These are phyloP conservation scores for Trametes pubescens DNA, from an alignment of 1,284 basidiomycete genomes.

Conservation along the genomic window DNA sequence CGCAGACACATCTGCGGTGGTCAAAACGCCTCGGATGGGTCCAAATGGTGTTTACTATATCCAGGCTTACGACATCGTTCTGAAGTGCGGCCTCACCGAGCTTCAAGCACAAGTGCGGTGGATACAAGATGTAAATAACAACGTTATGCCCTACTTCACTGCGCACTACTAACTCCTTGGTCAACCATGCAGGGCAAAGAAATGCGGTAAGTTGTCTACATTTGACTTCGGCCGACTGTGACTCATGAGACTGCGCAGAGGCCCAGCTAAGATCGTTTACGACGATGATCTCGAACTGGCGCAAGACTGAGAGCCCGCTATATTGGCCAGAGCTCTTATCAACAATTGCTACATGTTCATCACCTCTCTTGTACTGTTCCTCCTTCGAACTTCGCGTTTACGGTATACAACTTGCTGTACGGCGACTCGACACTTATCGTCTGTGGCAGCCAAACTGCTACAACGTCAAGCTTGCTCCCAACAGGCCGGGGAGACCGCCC, in stretches of 20 bases:
- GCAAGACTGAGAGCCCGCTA: no score
- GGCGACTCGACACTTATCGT: slow-evolving; percentile 4
- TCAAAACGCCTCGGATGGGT: slow-evolving; percentile 30
- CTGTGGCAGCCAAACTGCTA: slow-evolving; percentile 14
- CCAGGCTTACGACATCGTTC: slow-evolving; percentile 54
- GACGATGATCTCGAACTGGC: slow-evolving; percentile 17
- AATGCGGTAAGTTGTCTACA: slow-evolving; percentile 14
- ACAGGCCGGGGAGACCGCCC: slow-evolving; percentile 2
- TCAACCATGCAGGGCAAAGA: slow-evolving; percentile 14
- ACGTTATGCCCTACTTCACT: not conserved
- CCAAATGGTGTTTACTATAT: slow-evolving; percentile 44
- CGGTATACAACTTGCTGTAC: no score
- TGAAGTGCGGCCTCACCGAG: slow-evolving; percentile 58
- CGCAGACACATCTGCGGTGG: slow-evolving; percentile 49
- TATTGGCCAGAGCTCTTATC: no score
- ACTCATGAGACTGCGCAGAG: not conserved
- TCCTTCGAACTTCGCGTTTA: no score
- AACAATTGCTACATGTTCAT: no score
- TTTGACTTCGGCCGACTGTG: not conserved
- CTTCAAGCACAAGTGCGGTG: slow-evolving; percentile 54
- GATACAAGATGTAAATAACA: slow-evolving; percentile 45
- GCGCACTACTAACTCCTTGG: not conserved
- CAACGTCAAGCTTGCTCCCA: slow-evolving; percentile 6
- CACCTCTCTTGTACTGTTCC: no score
- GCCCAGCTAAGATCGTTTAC: slow-evolving; percentile 28